Percentiles rank a stretch among this genome's conserved stretches.
phyloP scores from a whole-genome alignment of 805 yeast genomes.

The Wickerhamiella cacticola region DNA sequence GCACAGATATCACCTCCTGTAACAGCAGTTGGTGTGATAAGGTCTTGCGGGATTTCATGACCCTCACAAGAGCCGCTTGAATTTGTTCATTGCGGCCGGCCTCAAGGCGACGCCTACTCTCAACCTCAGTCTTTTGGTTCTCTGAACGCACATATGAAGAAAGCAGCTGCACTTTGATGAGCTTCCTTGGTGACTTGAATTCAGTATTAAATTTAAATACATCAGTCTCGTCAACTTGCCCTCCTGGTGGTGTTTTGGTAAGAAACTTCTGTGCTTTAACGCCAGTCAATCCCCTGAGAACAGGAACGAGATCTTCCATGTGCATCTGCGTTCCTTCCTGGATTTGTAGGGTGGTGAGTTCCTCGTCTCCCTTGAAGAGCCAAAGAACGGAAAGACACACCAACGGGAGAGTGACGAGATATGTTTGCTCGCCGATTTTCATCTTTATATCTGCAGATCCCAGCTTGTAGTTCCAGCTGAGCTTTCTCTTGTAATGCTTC shows the following conservation, averaged over 20 bases:
- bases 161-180: slow-evolving; percentile 57
- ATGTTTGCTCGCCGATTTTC: slow-evolving; percentile 53
- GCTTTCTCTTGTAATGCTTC: slow-evolving; percentile 44
- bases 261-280: slow-evolving; percentile 73
- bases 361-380: slow-evolving; percentile 48
- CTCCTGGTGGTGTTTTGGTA: slow-evolving; percentile 43
- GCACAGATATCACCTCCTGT: slow-evolving; percentile 74
- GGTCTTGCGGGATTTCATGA: slow-evolving; percentile 85
- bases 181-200: slow-evolving; percentile 39
- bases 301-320: slow-evolving; percentile 56
- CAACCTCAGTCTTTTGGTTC: slow-evolving; percentile 48
- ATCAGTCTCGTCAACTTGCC: slow-evolving; percentile 33
- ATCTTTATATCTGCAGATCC: slow-evolving; percentile 74
- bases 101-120: slow-evolving; percentile 62
- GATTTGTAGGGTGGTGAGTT: slow-evolving; percentile 51
- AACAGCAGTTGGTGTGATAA: slow-evolving; percentile 66
- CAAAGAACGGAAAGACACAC: slow-evolving; percentile 68
- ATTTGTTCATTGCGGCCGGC: slow-evolving; percentile 72
- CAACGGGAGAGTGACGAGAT: slow-evolving; percentile 70
- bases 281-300: slow-evolving; percentile 70
- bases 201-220: slow-evolving; percentile 51
- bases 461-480: slow-evolving; percentile 71
- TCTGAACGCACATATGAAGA: slow-evolving; percentile 52
- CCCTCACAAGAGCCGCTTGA: slow-evolving; percentile 86
- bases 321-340: slow-evolving; percentile 59